Base-by-base conservation (phyloP, 805 yeast species). In the Babjeviella inositovora region DNA sequence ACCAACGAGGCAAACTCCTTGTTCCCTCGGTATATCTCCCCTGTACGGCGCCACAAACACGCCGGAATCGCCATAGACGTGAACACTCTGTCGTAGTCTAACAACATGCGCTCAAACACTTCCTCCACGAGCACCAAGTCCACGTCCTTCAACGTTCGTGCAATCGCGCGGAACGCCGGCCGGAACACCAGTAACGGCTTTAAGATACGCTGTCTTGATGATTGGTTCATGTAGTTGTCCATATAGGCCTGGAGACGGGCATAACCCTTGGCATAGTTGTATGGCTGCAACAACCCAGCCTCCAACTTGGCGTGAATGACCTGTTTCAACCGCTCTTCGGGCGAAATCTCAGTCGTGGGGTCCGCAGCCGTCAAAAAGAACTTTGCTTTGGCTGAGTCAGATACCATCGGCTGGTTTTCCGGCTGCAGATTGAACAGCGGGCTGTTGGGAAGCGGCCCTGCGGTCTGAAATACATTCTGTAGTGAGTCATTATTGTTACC, bases 21-120 rank as follows among this genome's bases (percentile, higher is more conserved):
- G 46, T 87, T 87, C 1, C 95, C 97, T 30, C 96, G 50, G 37
- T 81, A 87, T 4, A 87, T 87, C 35, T 87, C 97, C 2, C 97
- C 97, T 0, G 97, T 85, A 36, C 97, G 71, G 42, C 97, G 57
- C 96, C 97, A 87, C 14, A 87, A 57, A 49, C 97, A 87, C 2
- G 96, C 95, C 2, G 97, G 97, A 30, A 87, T 82, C 5, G 96
- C 94, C 94, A 87, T 84, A 4, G 93, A 76, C 0, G 96, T 84
- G 50, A 87, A 87, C 4, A 87, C 95, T 17, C 97, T 60, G 43
- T 87, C 97, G 39, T 87, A 84, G 36, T 87, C 94, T 24, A 87
- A 53, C 21, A 87, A 50, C 93, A 87, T 80, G 31, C 96, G 59
- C 50, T 87, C 97, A 41, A 87, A 87, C 26, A 76, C 75, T 46